Conservation (phyloP, 345 rosid species). For the Diplotaxis tenuifolia region DNA sequence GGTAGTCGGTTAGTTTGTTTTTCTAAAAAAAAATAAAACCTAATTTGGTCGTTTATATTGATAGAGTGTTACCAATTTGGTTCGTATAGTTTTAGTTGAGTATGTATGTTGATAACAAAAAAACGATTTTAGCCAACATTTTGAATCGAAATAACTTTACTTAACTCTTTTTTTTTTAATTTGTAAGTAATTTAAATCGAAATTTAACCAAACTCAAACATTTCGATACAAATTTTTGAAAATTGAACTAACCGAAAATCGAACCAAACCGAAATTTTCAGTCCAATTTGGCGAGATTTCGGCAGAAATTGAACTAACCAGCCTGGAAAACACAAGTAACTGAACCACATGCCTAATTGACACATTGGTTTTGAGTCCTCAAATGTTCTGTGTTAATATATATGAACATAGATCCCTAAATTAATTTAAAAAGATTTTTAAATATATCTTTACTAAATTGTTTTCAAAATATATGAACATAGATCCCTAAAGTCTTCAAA, state of each 20-base stretch:
- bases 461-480: no score
- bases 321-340: not conserved
- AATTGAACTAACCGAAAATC: not conserved
- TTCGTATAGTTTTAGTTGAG: no score
- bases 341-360: not conserved
- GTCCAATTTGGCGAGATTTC: not conserved
- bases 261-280: not conserved
- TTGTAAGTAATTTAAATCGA: no score
- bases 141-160: no score
- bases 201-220: not conserved
- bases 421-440: not conserved
- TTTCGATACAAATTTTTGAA: not conserved
- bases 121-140: no score
- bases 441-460: not conserved
- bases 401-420: not conserved
- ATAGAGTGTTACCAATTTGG: no score
- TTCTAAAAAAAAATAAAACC: not conserved
- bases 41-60: no score
- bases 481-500: not conserved
- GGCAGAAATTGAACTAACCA: not conserved
- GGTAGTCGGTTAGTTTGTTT: not conserved
- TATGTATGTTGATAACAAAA: no score
- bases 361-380: not conserved
- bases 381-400: not conserved
- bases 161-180: no score